Evolutionary conservation across 306 rosid genomes (phyloP), one percentile per base, ranked within the genome.

Genomic region (Comarum palustre): DNA sequence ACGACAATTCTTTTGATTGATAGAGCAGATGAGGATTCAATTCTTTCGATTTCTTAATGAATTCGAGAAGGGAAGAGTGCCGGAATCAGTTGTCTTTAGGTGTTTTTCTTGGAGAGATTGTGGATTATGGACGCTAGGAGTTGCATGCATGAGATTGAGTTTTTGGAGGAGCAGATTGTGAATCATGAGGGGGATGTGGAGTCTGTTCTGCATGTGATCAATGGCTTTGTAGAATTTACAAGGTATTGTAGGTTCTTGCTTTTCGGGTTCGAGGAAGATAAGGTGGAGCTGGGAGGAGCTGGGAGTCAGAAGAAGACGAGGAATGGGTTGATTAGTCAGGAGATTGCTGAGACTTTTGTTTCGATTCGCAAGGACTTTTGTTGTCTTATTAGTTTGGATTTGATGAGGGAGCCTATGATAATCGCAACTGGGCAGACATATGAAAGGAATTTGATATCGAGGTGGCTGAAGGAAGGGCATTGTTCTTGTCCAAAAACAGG

Each of bases 381-480:
- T 62, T 93, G 98, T 48, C 92, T 97, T 0, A 91, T 93, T 50
- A 84, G 96, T 0, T 77, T 91, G 90, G 98, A 91, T 78, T 74
- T 93, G 86, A 89, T 93, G 98, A 83, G 78, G 48, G 98, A 93
- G 58, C 98, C 98, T 0, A 97, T 91, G 80, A 89, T 87, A 13
- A 81, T 93, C 66, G 80, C 97, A 4, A 91, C 98, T 0, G 98
- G 98, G 32, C 98, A 93, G 85, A 91, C 98, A 0, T 93, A 89
- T 62, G 98, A 91, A 19, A 83, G 98, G 67, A 81, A 86, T 71
- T 89, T 87, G 0, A 93, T 93, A 64, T 76, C 94, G 0, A 79
- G 98, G 87, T 93, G 98, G 98, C 68, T 89, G 90, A 97, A 91
- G 71, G 98, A 91, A 78, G 98, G 98, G 72, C 96, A 93, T 78